Evolutionary conservation across 176 grass and related monocot genomes (phyloP), one percentile per base, ranked within the genome.

Genomic region (Elymus sibiricus): DNA sequence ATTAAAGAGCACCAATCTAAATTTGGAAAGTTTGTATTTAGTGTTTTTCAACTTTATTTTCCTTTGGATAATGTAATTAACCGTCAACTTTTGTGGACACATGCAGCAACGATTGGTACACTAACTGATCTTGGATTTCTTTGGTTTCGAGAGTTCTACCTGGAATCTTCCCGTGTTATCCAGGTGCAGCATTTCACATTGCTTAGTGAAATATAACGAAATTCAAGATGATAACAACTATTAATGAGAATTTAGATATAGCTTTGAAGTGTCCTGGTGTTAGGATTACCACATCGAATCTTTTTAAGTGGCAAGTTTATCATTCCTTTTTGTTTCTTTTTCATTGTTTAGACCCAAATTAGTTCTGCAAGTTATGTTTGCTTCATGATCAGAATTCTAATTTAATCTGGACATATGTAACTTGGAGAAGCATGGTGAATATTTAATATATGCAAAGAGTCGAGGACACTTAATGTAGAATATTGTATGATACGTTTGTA

Each of bases 81-180:
- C 75, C 21, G 15, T 17, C 65, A 83, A 29, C 27, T 34, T 84
- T 84, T 90, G 61, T 68, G 59, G 80, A 39, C 86, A 62, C 74
- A 89, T 98, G 96, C 90, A 98, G 96, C 96, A 17, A 98, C 96
- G 9, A 95, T 98, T 76, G 90, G 96, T 74, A 91, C 90, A 37
- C 84, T 98, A 85, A 95, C 96, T 82, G 96, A 98, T 93, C 88
- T 98, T 89, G 93, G 96, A 29, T 98, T 95, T 89, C 96, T 98
- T 80, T 98, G 96, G 96, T 98, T 98, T 29, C 87, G 96, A 59
- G 96, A 98, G 90, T 98, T 98, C 89, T 98, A 98, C 82, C 91
- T 98, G 84, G 96, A 98, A 92, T 98, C 96, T 84, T 98, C 96
- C 63, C 96, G 90, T 79, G 96, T 98, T 63, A 98, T 98, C 64